phyloP scores from a whole-genome alignment of 1,284 basidiomycete genomes.

The Coniferiporia sulphurascens region DNA sequence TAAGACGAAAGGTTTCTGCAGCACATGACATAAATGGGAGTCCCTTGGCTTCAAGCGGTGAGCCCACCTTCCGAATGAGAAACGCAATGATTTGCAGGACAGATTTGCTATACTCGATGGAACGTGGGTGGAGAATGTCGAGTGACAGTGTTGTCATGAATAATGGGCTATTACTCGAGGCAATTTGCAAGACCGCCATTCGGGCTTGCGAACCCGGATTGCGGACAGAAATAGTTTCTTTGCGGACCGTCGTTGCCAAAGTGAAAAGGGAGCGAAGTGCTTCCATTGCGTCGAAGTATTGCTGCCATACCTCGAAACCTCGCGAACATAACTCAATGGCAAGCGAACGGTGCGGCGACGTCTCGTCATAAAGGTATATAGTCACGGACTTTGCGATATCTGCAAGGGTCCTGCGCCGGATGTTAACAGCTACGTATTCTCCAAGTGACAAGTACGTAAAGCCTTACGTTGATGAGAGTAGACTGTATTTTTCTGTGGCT shows the following conservation, averaged over 20 bases:
- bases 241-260: slow-evolving; percentile 69
- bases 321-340: slow-evolving; percentile 88
- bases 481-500: slow-evolving; percentile 75
- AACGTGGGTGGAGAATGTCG: slow-evolving; percentile 83
- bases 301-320: slow-evolving; percentile 92
- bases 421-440: background rate
- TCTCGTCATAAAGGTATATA: slow-evolving; percentile 70
- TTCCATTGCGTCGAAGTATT: slow-evolving; percentile 88
- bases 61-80: slow-evolving; percentile 78
- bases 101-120: slow-evolving; percentile 76
- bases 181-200: slow-evolving; percentile 80
- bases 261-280: slow-evolving; percentile 83
- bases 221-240: slow-evolving; percentile 60
- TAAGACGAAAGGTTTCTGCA: slow-evolving; percentile 78
- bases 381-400: slow-evolving; percentile 82
- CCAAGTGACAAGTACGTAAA: background rate
- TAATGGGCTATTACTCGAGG: slow-evolving; percentile 77
- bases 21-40: background rate
- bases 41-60: background rate
- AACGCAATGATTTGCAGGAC: slow-evolving; percentile 94
- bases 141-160: slow-evolving; percentile 95
- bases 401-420: slow-evolving; percentile 60
- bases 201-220: slow-evolving; percentile 69
- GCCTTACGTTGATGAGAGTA: slow-evolving; percentile 68
- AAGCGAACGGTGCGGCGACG: slow-evolving; percentile 59